Evolutionary conservation across 2,329 filamentous ascomycete species (phyloP), one percentile per base, ranked within the genome.

Genomic region (Diaporthe caulivora): DNA sequence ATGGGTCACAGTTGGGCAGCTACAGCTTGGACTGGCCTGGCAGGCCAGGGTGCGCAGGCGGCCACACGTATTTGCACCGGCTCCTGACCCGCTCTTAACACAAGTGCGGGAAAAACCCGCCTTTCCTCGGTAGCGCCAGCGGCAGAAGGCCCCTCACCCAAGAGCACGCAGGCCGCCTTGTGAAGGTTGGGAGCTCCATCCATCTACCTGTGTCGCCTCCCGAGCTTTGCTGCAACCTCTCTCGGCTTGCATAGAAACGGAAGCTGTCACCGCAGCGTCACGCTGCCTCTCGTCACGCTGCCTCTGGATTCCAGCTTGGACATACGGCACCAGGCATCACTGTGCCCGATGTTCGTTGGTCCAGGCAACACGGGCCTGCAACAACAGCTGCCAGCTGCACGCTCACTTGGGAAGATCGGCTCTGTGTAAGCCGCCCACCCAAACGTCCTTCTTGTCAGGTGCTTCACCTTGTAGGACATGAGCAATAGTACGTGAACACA

Each of bases 1-100:
- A 51, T 34, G 60, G 60, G 44, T 65, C 34, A 37, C 55, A 29
- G 44, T 65, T 51, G 62, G 62, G 62, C 62, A 51, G 44, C 62
- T 65, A 51, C 18, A 49, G 58, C 58, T 64, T 47, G 42, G 42
- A 64, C 31, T 18, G 54, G 54, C 54, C 31, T 40, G 31, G 54
- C 31, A 13, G 54, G 54, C 54, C 31, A 24, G 31, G 54, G 10
- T 21, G 5, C 10, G 29, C 11, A 37, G 60, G 60, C 29, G 60
- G 26, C 60, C 51, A 24, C 10, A 24, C 21, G 18, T 65, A 40
- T 51, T 40, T 51, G 29, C 60, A 65, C 60, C 0, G 9, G 60
- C 21, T 24, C 29, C 60, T 21, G 13, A 8, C 60, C 21, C 18
- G 21, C 26, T 34, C 42, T 64, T 64, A 64, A 49, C 60, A 49